A percentile compares a stretch with the other conserved stretches of the same genome.
Conservation (phyloP, 257 asterid genomes). For the Capsicum pubescens region DNA sequence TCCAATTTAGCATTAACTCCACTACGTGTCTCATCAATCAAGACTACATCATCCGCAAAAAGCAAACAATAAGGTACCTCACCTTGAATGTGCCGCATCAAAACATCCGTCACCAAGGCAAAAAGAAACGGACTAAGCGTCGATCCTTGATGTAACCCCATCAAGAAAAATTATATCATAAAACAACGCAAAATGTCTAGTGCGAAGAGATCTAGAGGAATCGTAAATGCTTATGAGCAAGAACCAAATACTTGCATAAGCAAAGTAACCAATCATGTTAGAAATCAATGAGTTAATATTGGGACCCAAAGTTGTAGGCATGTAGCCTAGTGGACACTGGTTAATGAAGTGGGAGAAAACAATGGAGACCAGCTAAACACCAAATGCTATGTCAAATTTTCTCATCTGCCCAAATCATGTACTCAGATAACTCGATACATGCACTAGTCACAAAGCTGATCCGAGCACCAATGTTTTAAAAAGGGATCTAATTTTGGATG, state of each 20-base stretch:
- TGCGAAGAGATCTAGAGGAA: constrained; percentile 7
- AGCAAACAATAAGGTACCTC: too few relatives aligned
- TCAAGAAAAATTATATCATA: background rate
- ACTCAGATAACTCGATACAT: background rate
- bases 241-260: background rate
- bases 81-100: too few relatives aligned
- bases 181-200: background rate
- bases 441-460: background rate
- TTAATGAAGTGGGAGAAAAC: background rate
- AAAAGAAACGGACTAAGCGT: too few relatives aligned
- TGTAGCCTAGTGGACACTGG: background rate
- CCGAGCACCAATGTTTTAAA: background rate
- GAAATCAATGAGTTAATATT: background rate
- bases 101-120: too few relatives aligned
- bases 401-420: background rate
- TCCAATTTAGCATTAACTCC: too few relatives aligned
- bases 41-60: too few relatives aligned
- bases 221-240: background rate
- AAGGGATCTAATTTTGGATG: background rate
- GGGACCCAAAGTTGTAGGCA: background rate
- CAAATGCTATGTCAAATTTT: background rate
- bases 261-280: background rate
- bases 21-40: too few relatives aligned
- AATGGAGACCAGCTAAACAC: background rate
- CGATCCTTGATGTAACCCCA: too few relatives aligned